These are phyloP conservation scores for Pseudophaeomoniella oleicola DNA, from an alignment of 2,329 filamentous ascomycete genomes.

Conservation along the genomic window DNA sequence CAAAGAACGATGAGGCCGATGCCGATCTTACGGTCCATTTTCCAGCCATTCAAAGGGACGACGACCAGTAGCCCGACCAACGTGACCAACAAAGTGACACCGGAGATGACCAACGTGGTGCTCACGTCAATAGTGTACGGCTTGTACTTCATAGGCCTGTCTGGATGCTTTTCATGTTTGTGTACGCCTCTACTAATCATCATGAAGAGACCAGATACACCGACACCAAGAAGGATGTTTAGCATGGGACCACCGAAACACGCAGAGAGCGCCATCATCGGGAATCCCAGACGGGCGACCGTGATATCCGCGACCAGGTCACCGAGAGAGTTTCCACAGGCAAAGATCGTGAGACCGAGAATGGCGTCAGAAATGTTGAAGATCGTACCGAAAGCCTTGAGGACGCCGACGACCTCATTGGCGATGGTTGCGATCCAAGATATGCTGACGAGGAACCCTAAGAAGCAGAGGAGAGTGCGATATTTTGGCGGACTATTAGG, in stretches of 20 bases:
- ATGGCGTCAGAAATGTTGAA: slow-evolving; percentile 80
- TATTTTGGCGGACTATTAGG: slow-evolving; percentile 54
- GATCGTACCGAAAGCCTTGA: slow-evolving; percentile 87
- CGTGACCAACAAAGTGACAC: slow-evolving; percentile 68
- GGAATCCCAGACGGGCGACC: slow-evolving; percentile 81
- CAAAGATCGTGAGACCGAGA: slow-evolving; percentile 87
- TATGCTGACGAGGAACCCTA: slow-evolving; percentile 82
- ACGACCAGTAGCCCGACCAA: slow-evolving; percentile 62
- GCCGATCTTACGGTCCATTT: slow-evolving; percentile 70
- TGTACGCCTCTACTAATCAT: slow-evolving; percentile 56
- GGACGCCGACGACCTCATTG: slow-evolving; percentile 83
- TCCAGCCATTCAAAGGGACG: slow-evolving; percentile 76
- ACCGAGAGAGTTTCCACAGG: slow-evolving; percentile 86
- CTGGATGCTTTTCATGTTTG: slow-evolving; percentile 52
- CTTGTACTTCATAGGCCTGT: slow-evolving; percentile 49
- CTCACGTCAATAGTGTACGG: slow-evolving; percentile 75
- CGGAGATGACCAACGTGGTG: slow-evolving; percentile 71
- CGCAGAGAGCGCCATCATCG: slow-evolving; percentile 87
- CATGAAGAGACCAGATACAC: slow-evolving; percentile 81
- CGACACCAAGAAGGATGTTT: slow-evolving; percentile 89
- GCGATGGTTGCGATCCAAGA: slow-evolving; percentile 95
- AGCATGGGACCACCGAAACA: slow-evolving; percentile 98
- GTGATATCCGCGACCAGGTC: slow-evolving; percentile 93
- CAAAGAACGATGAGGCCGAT: slow-evolving; percentile 68
- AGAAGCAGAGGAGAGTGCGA: slow-evolving; percentile 66